Conservation (phyloP, 2,329 filamentous ascomycete genomes). For the Eutypella sp. region DNA sequence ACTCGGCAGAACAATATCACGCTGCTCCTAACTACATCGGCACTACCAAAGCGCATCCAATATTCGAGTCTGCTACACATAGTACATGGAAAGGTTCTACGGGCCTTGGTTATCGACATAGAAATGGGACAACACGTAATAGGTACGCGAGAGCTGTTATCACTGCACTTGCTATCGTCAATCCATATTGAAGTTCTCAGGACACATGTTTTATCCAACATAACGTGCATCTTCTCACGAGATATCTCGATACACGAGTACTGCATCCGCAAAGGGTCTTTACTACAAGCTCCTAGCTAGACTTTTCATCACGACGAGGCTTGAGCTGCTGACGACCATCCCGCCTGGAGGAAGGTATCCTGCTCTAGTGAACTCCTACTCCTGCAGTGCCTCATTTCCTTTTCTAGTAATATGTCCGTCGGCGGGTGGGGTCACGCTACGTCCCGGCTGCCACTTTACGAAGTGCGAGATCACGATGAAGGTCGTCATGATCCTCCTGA, state of each 20-base stretch:
- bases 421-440: constrained; percentile 26
- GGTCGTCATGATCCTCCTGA: constrained; percentile 24
- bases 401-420: background rate
- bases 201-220: constrained; percentile 9
- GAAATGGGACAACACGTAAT: background rate
- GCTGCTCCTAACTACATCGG: constrained; percentile 14
- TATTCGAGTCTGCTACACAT: constrained; percentile 2
- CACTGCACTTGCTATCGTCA: constrained; percentile 9
- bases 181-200: constrained; percentile 11
- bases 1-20: constrained; percentile 7
- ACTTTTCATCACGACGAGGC: constrained; percentile 1
- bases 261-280: constrained; percentile 3
- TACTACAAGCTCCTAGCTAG: constrained; percentile 7
- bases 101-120: background rate
- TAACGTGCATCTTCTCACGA: constrained; percentile 6
- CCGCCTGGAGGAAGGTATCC: too few species aligned
- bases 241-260: constrained; percentile 1
- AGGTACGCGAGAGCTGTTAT: constrained; percentile 4
- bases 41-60: constrained; percentile 12
- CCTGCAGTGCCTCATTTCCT: background rate
- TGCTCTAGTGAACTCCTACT: background rate
- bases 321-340: background rate
- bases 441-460: constrained; percentile 33
- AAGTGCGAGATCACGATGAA: constrained; percentile 33
- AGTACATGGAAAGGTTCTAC: background rate